phyloP scores from a whole-genome alignment of 257 asterid species.

The Nicotiana knightiana region DNA sequence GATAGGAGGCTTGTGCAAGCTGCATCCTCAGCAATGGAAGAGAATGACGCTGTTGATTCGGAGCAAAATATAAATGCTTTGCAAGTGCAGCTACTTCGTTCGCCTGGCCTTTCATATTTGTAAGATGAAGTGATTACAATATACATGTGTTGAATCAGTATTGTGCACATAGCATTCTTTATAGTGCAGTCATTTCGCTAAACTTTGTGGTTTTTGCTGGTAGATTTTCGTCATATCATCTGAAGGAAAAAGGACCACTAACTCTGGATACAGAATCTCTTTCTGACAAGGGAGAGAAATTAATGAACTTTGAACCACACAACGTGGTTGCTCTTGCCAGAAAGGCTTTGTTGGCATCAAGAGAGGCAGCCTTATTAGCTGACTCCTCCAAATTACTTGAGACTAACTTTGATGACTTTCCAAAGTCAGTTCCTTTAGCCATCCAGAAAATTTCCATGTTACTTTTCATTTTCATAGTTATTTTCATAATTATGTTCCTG shows the following conservation, averaged over 20 bases:
- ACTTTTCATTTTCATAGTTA: background rate
- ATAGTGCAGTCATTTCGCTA: background rate
- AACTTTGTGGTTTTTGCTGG: conserved; percentile 15
- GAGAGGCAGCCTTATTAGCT: conserved; percentile 54
- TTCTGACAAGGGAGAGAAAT: conserved; percentile 23
- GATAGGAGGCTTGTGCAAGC: conserved; percentile 32
- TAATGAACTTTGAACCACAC: conserved; percentile 38
- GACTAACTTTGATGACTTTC: conserved; percentile 24
- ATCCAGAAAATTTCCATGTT: background rate
- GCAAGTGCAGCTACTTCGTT: conserved; percentile 37
- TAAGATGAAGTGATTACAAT: conserved; percentile 37
- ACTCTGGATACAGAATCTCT: conserved; percentile 14
- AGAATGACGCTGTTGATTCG: conserved; percentile 22
- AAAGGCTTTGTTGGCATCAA: conserved; percentile 71
- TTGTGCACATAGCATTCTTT: background rate
- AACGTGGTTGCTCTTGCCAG: conserved; percentile 60
- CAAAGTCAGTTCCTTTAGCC: conserved; percentile 32
- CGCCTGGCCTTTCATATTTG: conserved; percentile 68
- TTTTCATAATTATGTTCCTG: background rate
- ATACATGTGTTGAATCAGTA: background rate
- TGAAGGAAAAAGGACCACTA: conserved; percentile 20
- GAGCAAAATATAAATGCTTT: conserved; percentile 30
- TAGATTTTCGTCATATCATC: conserved; percentile 53
- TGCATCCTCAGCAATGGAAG: conserved; percentile 33
- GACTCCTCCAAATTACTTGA: conserved; percentile 37